A percentile compares a stretch with the other conserved stretches of the same genome.
Conservation (phyloP, 2,329 filamentous ascomycete species). For the Diaporthe sp. region DNA sequence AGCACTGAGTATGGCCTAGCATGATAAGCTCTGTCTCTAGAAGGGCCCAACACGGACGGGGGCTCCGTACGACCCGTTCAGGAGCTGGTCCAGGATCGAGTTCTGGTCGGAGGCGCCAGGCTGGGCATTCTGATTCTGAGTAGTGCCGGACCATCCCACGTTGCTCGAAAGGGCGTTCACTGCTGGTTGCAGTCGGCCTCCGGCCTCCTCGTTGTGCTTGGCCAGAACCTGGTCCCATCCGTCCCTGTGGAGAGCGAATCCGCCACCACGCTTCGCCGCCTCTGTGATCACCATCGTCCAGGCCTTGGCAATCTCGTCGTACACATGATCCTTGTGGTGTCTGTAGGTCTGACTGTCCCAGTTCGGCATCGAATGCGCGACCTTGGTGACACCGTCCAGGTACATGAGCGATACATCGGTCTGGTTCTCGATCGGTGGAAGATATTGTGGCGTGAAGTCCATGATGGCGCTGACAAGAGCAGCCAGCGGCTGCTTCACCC, state of each 20-base stretch:
- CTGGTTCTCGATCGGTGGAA: conserved; percentile 90
- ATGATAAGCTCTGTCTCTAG: conserved; percentile 51
- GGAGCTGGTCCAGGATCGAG: conserved; percentile 73
- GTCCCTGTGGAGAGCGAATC: conserved; percentile 88
- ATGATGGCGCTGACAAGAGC: conserved; percentile 89
- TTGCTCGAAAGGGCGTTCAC: conserved; percentile 81
- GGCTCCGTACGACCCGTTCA: conserved; percentile 70
- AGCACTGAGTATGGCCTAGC: background rate
- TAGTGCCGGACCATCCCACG: conserved; percentile 80
- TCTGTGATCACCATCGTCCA: conserved; percentile 94
- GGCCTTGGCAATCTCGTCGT: conserved; percentile 94
- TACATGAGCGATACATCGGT: conserved; percentile 87
- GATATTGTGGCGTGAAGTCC: conserved; percentile 95
- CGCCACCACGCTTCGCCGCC: conserved; percentile 89
- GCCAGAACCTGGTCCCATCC: conserved; percentile 91
- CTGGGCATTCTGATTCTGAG: conserved; percentile 44
- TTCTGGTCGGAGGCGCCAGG: conserved; percentile 56
- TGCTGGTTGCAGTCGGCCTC: conserved; percentile 83
- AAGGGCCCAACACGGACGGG: conserved; percentile 74
- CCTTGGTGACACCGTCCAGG: conserved; percentile 88
- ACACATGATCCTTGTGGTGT: conserved; percentile 93
- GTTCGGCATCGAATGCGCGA: conserved; percentile 89
- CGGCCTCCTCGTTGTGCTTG: conserved; percentile 89
- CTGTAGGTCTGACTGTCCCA: conserved; percentile 93
- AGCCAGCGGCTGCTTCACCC: conserved; percentile 83